Conservation (phyloP, 441 rosid genomes). For the Melastoma candidum region DNA sequence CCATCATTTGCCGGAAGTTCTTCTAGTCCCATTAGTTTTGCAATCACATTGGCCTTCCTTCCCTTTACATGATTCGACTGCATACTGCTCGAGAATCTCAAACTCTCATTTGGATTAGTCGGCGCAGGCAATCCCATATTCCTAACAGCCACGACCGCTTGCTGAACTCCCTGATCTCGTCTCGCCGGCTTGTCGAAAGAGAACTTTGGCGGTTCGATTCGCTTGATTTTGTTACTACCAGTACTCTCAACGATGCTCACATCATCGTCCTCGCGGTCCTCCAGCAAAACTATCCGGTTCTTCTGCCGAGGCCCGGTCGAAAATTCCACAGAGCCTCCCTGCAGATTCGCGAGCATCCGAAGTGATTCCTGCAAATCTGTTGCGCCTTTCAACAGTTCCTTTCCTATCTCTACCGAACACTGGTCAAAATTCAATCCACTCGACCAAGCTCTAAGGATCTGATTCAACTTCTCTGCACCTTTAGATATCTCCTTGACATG, state of each 20-base stretch:
- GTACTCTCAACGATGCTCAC: constrained; percentile 12
- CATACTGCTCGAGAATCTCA: constrained; percentile 24
- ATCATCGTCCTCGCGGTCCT: constrained; percentile 44
- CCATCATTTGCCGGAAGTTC: constrained; percentile 55
- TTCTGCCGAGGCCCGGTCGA: constrained; percentile 34
- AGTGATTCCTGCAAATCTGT: constrained; percentile 75
- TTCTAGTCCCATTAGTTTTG: constrained; percentile 81
- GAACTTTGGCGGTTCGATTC: constrained; percentile 37
- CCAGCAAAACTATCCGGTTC: constrained; percentile 56
- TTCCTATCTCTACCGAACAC: constrained; percentile 69
- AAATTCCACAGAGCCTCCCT: constrained; percentile 51
- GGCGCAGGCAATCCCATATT: constrained; percentile 37
- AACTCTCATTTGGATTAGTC: constrained; percentile 27
- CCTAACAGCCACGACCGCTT: constrained; percentile 31
- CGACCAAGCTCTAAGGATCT: constrained; percentile 64
- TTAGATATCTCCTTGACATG: constrained; percentile 72
- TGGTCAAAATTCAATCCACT: constrained; percentile 51
- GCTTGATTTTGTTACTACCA: constrained; percentile 25
- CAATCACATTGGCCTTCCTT: constrained; percentile 79
- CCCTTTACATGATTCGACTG: constrained; percentile 42
- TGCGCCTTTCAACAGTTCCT: constrained; percentile 72
- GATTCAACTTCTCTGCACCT: constrained; percentile 74
- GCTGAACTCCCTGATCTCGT: constrained; percentile 27
- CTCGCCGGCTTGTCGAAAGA: constrained; percentile 40
- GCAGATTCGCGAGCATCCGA: constrained; percentile 63